Evolutionary conservation across 1,139 yeast genomes (phyloP).

Genomic region (Magnusiomyces suaveolens): DNA sequence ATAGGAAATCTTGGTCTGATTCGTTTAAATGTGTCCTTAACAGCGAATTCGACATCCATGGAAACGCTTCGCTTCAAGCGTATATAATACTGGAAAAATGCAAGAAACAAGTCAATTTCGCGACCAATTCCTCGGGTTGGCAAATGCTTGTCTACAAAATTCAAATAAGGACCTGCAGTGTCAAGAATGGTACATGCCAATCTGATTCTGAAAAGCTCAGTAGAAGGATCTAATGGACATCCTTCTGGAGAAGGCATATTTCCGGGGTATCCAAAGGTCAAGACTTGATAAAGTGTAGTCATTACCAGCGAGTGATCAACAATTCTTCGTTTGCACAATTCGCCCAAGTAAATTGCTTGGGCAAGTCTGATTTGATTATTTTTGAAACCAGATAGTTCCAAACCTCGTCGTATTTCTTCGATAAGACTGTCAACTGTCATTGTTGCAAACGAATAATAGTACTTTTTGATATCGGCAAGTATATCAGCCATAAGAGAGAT

Average conservation of each 20-base stretch:
- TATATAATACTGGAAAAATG: conserved; percentile 67
- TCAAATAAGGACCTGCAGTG: conserved; percentile 18
- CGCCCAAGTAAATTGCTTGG: conserved; percentile 51
- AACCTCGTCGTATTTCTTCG: conserved; percentile 54
- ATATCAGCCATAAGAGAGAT: conserved; percentile 44
- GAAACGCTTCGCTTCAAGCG: conserved; percentile 61
- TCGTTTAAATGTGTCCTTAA: conserved; percentile 38
- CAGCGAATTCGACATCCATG: conserved; percentile 48
- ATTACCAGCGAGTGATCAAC: conserved; percentile 41
- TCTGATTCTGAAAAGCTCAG: conserved; percentile 64
- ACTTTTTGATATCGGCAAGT: conserved; percentile 34
- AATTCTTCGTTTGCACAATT: conserved; percentile 44
- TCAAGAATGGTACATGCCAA: conserved; percentile 39
- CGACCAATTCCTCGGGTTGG: conserved; percentile 16
- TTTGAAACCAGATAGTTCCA: conserved; percentile 57
- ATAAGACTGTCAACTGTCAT: conserved; percentile 53
- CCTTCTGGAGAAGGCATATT: conserved; percentile 48
- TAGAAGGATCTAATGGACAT: conserved; percentile 47
- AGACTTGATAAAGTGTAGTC: conserved; percentile 48
- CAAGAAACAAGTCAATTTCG: conserved; percentile 41
- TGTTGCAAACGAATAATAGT: conserved; percentile 36
- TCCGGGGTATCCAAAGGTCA: conserved; percentile 60
- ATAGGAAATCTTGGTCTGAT: conserved; percentile 33
- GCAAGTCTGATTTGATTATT: conserved; percentile 55
- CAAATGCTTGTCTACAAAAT: conserved; percentile 16